A percentile compares a stretch with the other conserved stretches of the same genome.
Evolutionary conservation across 176 grass and related monocot species (phyloP).

Genomic region (Phoenix dactylifera): DNA sequence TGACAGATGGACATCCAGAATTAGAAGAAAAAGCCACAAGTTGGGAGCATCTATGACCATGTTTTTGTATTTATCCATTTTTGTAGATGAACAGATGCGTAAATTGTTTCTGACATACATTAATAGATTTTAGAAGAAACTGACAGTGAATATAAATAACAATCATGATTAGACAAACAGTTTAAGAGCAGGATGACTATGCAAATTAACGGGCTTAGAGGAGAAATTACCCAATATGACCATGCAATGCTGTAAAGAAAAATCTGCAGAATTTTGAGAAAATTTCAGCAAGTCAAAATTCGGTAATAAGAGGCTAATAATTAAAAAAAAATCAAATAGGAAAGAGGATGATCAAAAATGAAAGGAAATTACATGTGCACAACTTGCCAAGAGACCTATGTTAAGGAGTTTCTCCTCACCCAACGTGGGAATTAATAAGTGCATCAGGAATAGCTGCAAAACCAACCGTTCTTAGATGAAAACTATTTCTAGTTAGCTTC

Average conservation of each 20-base stretch:
- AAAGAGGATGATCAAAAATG: slow-evolving; percentile 4
- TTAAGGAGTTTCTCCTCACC: slow-evolving; percentile 76
- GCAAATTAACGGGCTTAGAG: not conserved
- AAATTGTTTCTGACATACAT: no score
- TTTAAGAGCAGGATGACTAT: no score
- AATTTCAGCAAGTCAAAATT: slow-evolving; percentile 17
- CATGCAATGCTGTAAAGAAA: slow-evolving; percentile 87
- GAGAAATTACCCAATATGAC: slow-evolving; percentile 68
- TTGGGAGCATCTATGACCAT: no score
- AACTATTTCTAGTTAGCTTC: not conserved
- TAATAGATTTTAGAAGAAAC: no score
- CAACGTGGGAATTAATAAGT: slow-evolving; percentile 47
- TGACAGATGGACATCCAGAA: no score
- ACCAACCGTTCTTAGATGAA: slow-evolving; percentile 15
- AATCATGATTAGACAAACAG: no score
- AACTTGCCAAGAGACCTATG: slow-evolving; percentile 68
- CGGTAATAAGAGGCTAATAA: slow-evolving; percentile 8
- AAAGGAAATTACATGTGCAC: slow-evolving; percentile 45
- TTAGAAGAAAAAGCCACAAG: no score
- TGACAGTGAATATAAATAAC: no score
- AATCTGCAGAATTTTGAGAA: slow-evolving; percentile 46
- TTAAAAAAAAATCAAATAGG: not conserved
- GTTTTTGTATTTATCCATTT: no score
- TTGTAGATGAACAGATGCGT: no score
- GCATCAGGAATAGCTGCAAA: slow-evolving; percentile 82